Evolutionary conservation across 768 basidiomycete genomes (phyloP).

Genomic region (Lactarius sp.): DNA sequence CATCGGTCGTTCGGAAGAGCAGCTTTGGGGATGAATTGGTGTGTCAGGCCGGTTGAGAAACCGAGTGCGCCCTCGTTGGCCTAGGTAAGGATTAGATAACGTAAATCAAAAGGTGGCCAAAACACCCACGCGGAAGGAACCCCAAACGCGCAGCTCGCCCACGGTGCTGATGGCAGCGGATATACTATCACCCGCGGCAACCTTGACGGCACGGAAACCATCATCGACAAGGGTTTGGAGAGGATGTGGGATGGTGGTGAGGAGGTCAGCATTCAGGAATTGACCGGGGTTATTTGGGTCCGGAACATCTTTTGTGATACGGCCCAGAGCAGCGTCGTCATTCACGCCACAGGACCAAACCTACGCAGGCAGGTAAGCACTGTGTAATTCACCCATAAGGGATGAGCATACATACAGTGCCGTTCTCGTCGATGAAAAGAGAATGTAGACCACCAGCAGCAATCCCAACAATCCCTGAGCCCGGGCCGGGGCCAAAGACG

Average conservation of each 20-base stretch:
- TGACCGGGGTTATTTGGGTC: constrained; percentile 54
- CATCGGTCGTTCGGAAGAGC: constrained; percentile 63
- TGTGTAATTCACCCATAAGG: neutral
- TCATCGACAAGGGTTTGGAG: constrained; percentile 67
- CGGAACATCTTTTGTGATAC: constrained; percentile 59
- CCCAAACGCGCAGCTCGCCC: constrained; percentile 86
- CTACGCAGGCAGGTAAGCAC: constrained; percentile 35
- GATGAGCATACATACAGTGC: constrained; percentile 57
- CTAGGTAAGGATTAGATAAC: constrained; percentile 34
- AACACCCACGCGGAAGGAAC: constrained; percentile 73
- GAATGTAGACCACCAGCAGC: constrained; percentile 87
- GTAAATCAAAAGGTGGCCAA: constrained; percentile 5
- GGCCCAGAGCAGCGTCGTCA: constrained; percentile 84
- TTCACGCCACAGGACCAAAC: constrained; percentile 85
- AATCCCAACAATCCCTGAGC: constrained; percentile 77
- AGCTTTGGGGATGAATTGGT: constrained; percentile 64
- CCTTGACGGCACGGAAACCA: constrained; percentile 76
- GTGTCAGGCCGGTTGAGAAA: constrained; percentile 61
- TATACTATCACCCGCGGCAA: constrained; percentile 84
- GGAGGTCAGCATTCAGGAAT: constrained; percentile 49
- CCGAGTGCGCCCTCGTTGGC: constrained; percentile 80
- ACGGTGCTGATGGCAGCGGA: constrained; percentile 76
- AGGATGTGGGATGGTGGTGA: constrained; percentile 58
- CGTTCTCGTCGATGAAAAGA: constrained; percentile 83
- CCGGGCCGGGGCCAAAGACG: constrained; percentile 55